Conservation (phyloP, 805 yeast genomes). For the Monosporozyma aquatica region DNA sequence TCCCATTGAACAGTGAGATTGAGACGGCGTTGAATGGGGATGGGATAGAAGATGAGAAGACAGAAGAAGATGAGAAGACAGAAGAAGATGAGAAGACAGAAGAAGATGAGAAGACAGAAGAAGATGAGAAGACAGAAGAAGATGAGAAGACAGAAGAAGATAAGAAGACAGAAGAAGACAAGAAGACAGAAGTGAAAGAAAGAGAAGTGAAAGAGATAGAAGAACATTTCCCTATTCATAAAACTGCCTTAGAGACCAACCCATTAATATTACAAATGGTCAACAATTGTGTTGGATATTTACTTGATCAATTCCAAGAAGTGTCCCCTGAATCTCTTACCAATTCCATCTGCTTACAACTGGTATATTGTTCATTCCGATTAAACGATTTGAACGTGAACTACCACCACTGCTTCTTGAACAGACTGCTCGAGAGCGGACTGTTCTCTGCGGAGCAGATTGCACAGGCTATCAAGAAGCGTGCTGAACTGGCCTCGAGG, state of each 20-base stretch:
- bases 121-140: background rate
- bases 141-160: background rate
- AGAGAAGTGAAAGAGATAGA: background rate
- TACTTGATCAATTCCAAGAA: slow-evolving; percentile 21
- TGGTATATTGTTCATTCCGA: slow-evolving; percentile 84
- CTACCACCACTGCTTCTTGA: slow-evolving; percentile 26
- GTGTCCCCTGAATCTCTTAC: slow-evolving; percentile 23
- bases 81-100: too few species aligned
- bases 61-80: too few species aligned
- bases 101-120: too few species aligned
- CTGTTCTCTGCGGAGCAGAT: slow-evolving; percentile 20
- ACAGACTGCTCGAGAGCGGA: slow-evolving; percentile 19
- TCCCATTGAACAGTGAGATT: slow-evolving; percentile 9
- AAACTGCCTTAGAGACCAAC: slow-evolving; percentile 8
- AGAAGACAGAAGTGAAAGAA: background rate
- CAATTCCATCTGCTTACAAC: slow-evolving; percentile 69
- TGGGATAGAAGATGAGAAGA: background rate
- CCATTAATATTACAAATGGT: slow-evolving; percentile 30
- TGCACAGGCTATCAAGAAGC: slow-evolving; percentile 22
- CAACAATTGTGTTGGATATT: slow-evolving; percentile 25
- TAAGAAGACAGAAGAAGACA: background rate
- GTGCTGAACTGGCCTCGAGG: slow-evolving; percentile 26
- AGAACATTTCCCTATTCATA: background rate
- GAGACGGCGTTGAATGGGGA: background rate
- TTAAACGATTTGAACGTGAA: slow-evolving; percentile 38